phyloP scores from a whole-genome alignment of 1,284 basidiomycete species.

The Mixia osmundae region DNA sequence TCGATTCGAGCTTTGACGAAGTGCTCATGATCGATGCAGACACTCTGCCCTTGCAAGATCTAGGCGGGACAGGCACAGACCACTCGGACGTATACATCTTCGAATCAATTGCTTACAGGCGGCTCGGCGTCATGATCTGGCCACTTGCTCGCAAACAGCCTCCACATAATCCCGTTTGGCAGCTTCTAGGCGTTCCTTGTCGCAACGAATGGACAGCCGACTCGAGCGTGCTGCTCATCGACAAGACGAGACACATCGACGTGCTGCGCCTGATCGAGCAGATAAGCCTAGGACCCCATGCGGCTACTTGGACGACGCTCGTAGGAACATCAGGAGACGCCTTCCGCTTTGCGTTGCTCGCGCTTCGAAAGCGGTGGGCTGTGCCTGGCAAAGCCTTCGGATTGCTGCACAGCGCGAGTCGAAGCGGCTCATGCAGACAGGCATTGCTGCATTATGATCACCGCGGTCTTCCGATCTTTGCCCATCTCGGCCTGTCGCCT shows the following conservation, averaged over 20 bases:
- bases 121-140: conserved; percentile 22
- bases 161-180: conserved; percentile 17
- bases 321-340: not conserved
- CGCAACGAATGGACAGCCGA: conserved; percentile 29
- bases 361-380: conserved; percentile 29
- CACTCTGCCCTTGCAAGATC: conserved; percentile 20
- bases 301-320: not conserved
- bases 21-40: conserved; percentile 28
- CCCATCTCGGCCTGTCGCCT: too few species aligned
- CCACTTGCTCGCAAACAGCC: conserved; percentile 22
- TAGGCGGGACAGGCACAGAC: conserved; percentile 7
- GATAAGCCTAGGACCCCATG: conserved; percentile 18
- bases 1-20: conserved; percentile 25
- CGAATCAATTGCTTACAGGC: conserved; percentile 20
- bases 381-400: too few species aligned
- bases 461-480: too few species aligned
- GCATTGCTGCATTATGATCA: too few species aligned
- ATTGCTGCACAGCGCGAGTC: too few species aligned
- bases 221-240: conserved; percentile 27
- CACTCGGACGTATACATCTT: conserved; percentile 4
- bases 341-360: conserved; percentile 22
- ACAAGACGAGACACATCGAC: conserved; percentile 27
- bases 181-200: conserved; percentile 23
- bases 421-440: too few species aligned
- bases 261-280: conserved; percentile 24